Evolutionary conservation across 2,329 filamentous ascomycete species (phyloP), one percentile per base, ranked within the genome.

Genomic region (Penicillium palitans): DNA sequence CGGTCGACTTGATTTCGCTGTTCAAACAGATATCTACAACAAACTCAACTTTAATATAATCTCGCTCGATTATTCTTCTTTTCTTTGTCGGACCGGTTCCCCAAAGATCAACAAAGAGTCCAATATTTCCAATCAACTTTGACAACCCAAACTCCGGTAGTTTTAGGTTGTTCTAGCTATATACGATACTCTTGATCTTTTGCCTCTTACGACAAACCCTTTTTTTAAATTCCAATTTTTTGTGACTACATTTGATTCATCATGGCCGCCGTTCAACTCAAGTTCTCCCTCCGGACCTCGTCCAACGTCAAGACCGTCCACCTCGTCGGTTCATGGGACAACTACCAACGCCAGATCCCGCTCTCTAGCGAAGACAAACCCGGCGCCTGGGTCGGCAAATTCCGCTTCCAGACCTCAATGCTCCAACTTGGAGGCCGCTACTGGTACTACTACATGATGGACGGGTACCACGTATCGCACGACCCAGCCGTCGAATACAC

Each of bases 401-500:
- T 99, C 84, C 89, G 91, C 81, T 97, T 99, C 82, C 90, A 95
- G 80, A 89, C 89, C 75, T 80, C 86, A 62, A 93, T 91, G 60
- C 85, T 98, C 70, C 88, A 93, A 82, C 83, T 91, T 70, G 92
- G 93, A 76, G 87, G 91, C 76, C 89, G 93, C 75, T 98, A 98
- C 87, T 99, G 95, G 95, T 99, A 98, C 88, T 99, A 99, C 87
- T 99, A 97, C 85, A 97, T 98, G 87, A 95, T 98, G 78, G 95
- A 99, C 78, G 95, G 95, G 70, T 97, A 97, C 87, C 93, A 97
- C 78, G 89, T 96, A 76, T 93, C 93, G 62, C 93, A 98, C 84
- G 95, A 98, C 81, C 93, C 93, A 68, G 90, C 90, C 76, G 88
- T 92, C 76, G 83, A 90, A 72, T 93, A 89, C 74, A 96, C 90